Percentiles rank a stretch among this genome's conserved stretches.
phyloP scores from a whole-genome alignment of 2,329 filamentous ascomycete species.

The Pseudopyrenochaeta lycopersici region DNA sequence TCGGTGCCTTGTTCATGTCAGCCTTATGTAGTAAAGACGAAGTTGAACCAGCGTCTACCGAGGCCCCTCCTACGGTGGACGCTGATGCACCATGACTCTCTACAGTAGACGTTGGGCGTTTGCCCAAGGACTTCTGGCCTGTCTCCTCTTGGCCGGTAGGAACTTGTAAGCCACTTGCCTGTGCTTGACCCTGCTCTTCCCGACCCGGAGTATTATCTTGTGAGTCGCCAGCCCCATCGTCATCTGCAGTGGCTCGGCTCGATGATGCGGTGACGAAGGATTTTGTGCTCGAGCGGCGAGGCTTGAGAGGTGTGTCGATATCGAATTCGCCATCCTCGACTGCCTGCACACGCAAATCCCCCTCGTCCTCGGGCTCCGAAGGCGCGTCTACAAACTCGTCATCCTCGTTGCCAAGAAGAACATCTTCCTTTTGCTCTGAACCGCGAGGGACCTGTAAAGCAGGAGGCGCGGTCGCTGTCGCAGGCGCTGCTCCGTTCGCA shows the following conservation, averaged over 20 bases:
- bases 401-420: conserved; percentile 25
- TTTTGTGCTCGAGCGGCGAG: conserved; percentile 39
- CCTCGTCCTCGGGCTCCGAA: conserved; percentile 43
- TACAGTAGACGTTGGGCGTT: conserved; percentile 39
- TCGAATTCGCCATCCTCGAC: conserved; percentile 23
- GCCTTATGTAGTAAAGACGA: conserved; percentile 47
- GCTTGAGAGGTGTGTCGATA: conserved; percentile 10
- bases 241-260: conserved; percentile 13
- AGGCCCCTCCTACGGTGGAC: conserved; percentile 37
- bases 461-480: conserved; percentile 32
- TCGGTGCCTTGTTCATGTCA: conserved; percentile 44
- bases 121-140: conserved; percentile 28
- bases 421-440: conserved; percentile 32
- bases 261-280: conserved; percentile 46
- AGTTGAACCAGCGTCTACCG: conserved; percentile 48
- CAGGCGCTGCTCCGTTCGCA: conserved; percentile 22
- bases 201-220: conserved; percentile 6
- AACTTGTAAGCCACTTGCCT: conserved; percentile 44
- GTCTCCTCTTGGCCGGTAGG: conserved; percentile 24
- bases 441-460: conserved; percentile 42
- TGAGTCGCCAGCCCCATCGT: conserved; percentile 4
- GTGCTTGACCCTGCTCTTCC: conserved; percentile 27
- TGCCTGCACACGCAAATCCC: conserved; percentile 25
- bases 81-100: conserved; percentile 36
- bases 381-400: conserved; percentile 39